Percentiles rank a stretch among this genome's conserved stretches.
These are phyloP conservation scores for Sarocladium kiliense DNA, from an alignment of 2,329 filamentous ascomycete species.

Conservation along the genomic window DNA sequence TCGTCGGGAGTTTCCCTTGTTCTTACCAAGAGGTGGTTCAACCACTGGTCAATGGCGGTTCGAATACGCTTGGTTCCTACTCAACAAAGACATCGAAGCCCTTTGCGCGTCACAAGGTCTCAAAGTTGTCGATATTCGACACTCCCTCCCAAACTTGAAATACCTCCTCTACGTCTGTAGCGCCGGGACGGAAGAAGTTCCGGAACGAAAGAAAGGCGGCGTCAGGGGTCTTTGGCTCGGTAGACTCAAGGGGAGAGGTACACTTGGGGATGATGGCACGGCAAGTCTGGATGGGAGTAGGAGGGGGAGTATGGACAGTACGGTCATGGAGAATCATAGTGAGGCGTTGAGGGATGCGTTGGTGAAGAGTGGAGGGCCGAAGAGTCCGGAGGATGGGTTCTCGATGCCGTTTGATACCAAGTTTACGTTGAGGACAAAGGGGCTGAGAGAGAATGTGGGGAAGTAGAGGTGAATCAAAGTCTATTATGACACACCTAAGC, in stretches of 20 bases:
- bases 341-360: constrained; percentile 35
- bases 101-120: constrained; percentile 63
- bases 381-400: constrained; percentile 20
- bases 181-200: constrained; percentile 63
- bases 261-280: constrained; percentile 27
- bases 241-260: constrained; percentile 30
- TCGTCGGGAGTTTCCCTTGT: constrained; percentile 75
- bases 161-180: constrained; percentile 88
- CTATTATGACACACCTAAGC: too few species aligned
- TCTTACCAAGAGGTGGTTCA: constrained; percentile 56
- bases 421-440: constrained; percentile 51
- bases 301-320: constrained; percentile 39
- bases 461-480: constrained; percentile 13
- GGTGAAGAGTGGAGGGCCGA: constrained; percentile 14
- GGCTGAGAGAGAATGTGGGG: constrained; percentile 44
- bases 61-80: constrained; percentile 92
- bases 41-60: constrained; percentile 77
- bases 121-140: constrained; percentile 80
- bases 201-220: constrained; percentile 56
- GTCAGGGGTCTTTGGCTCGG: constrained; percentile 54
- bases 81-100: constrained; percentile 89
- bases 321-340: constrained; percentile 30
- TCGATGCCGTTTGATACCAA: constrained; percentile 43
- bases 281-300: constrained; percentile 34
- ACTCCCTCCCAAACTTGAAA: constrained; percentile 89